Percentiles rank a stretch among this genome's conserved stretches.
Evolutionary conservation across 352 stramenopile species (phyloP).

Genomic region (Thalassiosira hispida): DNA sequence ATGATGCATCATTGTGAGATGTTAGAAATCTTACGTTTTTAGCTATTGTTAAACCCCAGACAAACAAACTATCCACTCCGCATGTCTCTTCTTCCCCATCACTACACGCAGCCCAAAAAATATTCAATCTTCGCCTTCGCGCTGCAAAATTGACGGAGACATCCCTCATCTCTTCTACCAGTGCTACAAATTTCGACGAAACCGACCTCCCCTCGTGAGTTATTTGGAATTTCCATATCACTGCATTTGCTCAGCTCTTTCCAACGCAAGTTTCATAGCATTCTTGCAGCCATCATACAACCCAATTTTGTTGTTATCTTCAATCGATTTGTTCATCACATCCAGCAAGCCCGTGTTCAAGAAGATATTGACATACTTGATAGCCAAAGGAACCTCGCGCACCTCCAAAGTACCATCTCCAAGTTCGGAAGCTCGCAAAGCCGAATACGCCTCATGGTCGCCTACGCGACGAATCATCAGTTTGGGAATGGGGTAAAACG

Average conservation of each 20-base stretch:
- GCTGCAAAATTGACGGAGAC: too few relatives aligned
- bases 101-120: too few relatives aligned
- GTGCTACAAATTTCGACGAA: too few relatives aligned
- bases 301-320: slow-evolving; percentile 81
- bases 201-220: too few relatives aligned
- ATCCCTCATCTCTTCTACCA: too few relatives aligned
- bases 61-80: too few relatives aligned
- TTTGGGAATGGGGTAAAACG: slow-evolving; percentile 87
- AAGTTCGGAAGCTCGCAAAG: slow-evolving; percentile 79
- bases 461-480: slow-evolving; percentile 87
- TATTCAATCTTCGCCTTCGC: too few relatives aligned
- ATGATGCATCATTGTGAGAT: too few relatives aligned
- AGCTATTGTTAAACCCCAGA: too few relatives aligned
- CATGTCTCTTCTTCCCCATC: too few relatives aligned
- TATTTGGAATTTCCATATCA: too few relatives aligned
- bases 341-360: slow-evolving; percentile 73
- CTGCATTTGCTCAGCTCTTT: slow-evolving; percentile 39
- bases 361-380: slow-evolving; percentile 82
- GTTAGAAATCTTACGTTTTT: too few relatives aligned
- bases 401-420: slow-evolving; percentile 85
- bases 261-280: slow-evolving; percentile 79
- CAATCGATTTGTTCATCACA: slow-evolving; percentile 84
- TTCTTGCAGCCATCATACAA: slow-evolving; percentile 87
- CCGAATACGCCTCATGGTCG: slow-evolving; percentile 86
- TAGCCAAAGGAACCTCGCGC: slow-evolving; percentile 68